These are phyloP conservation scores for Patellifolia procumbens DNA, from an alignment of 179 eudicot genomes.

Conservation along the genomic window DNA sequence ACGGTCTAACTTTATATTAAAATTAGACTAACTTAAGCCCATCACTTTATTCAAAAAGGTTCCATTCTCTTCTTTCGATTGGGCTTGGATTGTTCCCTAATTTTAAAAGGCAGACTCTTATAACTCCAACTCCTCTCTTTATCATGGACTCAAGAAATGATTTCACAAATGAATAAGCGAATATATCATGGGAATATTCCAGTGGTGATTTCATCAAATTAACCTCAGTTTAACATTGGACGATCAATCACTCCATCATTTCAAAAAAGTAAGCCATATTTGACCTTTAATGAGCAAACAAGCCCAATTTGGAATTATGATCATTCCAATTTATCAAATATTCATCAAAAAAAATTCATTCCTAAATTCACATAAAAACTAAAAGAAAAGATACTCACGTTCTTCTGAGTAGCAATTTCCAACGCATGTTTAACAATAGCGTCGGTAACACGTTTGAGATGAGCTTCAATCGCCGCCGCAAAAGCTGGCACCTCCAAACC, in stretches of 20 bases:
- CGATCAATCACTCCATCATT: neutral
- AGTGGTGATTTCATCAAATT: neutral
- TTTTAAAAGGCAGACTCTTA: too few species aligned
- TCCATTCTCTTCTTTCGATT: too few species aligned
- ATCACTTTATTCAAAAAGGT: too few species aligned
- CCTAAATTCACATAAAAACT: too few species aligned
- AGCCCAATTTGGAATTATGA: neutral
- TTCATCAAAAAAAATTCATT: neutral
- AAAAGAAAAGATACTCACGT: constrained; percentile 37
- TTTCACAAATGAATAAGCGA: too few species aligned
- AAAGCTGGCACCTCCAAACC: constrained; percentile 84
- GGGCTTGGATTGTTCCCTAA: too few species aligned
- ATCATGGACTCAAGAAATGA: too few species aligned
- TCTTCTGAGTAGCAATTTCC: constrained; percentile 55
- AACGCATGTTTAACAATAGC: constrained; percentile 61
- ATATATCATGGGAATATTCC: too few species aligned
- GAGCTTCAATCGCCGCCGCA: constrained; percentile 73
- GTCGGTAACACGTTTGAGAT: constrained; percentile 62
- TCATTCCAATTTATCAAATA: neutral
- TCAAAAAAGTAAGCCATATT: neutral
- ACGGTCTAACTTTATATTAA: too few species aligned
- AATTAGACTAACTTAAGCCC: too few species aligned
- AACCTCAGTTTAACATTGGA: neutral
- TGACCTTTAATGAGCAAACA: neutral
- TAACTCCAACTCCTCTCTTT: too few species aligned